These are phyloP conservation scores for Trichoderma semiorbis DNA, from an alignment of 2,329 filamentous ascomycete species.

Conservation along the genomic window DNA sequence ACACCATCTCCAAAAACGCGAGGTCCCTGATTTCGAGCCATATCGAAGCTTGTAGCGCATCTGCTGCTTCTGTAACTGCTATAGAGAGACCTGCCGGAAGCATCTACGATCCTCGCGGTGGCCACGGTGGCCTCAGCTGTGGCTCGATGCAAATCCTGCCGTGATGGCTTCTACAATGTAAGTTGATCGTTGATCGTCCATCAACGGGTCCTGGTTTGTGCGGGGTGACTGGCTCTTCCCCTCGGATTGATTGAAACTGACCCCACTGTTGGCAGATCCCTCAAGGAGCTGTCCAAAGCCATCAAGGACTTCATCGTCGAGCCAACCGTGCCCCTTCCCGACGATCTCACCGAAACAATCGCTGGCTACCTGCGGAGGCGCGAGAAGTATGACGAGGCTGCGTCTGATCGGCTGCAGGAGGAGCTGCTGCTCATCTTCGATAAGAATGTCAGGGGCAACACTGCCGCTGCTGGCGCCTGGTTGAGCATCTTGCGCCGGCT, in stretches of 20 bases:
- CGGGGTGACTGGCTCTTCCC: background rate
- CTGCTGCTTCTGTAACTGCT: background rate
- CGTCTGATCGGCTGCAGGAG: conserved; percentile 69
- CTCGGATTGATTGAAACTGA: conserved; percentile 21
- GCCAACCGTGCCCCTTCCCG: conserved; percentile 61
- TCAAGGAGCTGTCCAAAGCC: conserved; percentile 59
- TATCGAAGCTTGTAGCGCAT: background rate
- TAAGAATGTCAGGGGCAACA: conserved; percentile 56
- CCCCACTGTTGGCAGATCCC: conserved; percentile 41
- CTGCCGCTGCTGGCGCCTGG: conserved; percentile 62
- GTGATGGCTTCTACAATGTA: conserved; percentile 30
- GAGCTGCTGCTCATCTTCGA: conserved; percentile 67
- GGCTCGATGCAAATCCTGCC: background rate
- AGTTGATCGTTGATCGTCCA: conserved; percentile 22
- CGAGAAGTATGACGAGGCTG: conserved; percentile 62
- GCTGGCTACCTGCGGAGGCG: conserved; percentile 66
- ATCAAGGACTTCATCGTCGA: conserved; percentile 48
- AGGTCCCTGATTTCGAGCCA: background rate
- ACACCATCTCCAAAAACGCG: background rate
- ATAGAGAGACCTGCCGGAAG: background rate
- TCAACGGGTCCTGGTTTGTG: background rate
- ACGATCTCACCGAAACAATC: conserved; percentile 60
- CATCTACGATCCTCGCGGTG: background rate
- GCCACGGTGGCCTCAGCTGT: conserved; percentile 13
- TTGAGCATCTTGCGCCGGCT: conserved; percentile 63